Evolutionary conservation across 495 filamentous ascomycete species (phyloP).

Genomic region (Aspergillus ellipticus): DNA sequence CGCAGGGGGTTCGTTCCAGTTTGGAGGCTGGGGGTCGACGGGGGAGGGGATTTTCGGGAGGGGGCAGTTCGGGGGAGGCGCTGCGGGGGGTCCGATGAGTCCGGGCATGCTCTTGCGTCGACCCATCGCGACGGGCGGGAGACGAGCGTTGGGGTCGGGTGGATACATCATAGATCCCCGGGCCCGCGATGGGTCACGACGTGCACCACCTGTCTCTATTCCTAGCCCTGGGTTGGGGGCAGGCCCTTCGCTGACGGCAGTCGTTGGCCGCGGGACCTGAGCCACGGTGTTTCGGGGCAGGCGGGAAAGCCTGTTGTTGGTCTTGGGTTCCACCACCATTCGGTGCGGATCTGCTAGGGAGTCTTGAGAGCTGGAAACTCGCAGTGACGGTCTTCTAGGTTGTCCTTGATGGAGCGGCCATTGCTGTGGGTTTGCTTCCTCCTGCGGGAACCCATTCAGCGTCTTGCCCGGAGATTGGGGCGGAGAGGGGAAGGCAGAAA

Average conservation of each 20-base stretch:
- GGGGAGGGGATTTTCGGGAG: slow-evolving; percentile 56
- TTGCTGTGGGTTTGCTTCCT: slow-evolving; percentile 20
- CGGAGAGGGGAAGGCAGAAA: slow-evolving; percentile 33
- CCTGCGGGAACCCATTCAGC: slow-evolving; percentile 20
- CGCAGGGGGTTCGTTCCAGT: background rate
- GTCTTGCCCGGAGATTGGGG: slow-evolving; percentile 39
- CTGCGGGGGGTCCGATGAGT: slow-evolving; percentile 56
- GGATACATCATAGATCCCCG: slow-evolving; percentile 8
- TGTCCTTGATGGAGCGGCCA: slow-evolving; percentile 5
- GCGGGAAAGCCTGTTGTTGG: slow-evolving; percentile 23
- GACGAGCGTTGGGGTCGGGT: background rate
- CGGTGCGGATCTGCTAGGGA: slow-evolving; percentile 19
- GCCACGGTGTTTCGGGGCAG: slow-evolving; percentile 14
- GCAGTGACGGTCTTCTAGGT: slow-evolving; percentile 20
- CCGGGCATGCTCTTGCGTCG: slow-evolving; percentile 57
- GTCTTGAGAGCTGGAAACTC: slow-evolving; percentile 36
- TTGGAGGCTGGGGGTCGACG: slow-evolving; percentile 7
- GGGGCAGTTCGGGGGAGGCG: slow-evolving; percentile 60
- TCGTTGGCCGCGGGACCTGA: background rate
- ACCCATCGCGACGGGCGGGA: slow-evolving; percentile 13
- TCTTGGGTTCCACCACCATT: slow-evolving; percentile 7
- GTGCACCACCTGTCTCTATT: background rate
- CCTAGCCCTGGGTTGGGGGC: slow-evolving; percentile 18
- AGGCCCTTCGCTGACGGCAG: background rate
- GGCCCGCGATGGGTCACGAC: background rate